These are phyloP conservation scores for Linaria vulgaris DNA, from an alignment of 257 asterid genomes.

Conservation along the genomic window DNA sequence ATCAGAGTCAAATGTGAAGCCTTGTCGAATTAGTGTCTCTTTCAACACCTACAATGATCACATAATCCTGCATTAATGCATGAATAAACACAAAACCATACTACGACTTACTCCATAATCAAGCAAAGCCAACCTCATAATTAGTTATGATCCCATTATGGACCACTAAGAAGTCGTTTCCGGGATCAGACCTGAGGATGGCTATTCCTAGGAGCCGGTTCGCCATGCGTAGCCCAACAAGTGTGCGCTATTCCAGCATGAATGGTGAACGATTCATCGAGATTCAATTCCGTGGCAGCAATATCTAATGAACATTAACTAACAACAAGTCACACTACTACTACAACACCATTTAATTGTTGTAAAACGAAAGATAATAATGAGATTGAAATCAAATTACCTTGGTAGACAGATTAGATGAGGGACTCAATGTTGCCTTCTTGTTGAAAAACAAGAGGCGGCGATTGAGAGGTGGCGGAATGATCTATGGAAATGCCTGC, in stretches of 20 bases:
- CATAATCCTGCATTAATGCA: constrained; percentile 17
- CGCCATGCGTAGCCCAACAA: constrained; percentile 99
- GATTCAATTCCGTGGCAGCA: constrained; percentile 63
- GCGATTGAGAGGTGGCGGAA: constrained; percentile 29
- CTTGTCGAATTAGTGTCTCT: constrained; percentile 89
- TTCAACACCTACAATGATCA: constrained; percentile 65
- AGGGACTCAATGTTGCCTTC: constrained; percentile 85
- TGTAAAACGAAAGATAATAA: no score
- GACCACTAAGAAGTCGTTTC: constrained; percentile 85
- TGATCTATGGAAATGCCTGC: constrained; percentile 75
- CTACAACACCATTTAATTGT: no score
- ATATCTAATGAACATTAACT: constrained; percentile 56
- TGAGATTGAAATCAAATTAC: constrained; percentile 23
- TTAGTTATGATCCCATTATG: constrained; percentile 96
- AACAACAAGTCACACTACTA: not conserved
- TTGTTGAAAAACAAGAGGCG: constrained; percentile 71
- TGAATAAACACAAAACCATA: not conserved
- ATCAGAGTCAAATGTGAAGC: constrained; percentile 87
- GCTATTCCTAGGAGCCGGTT: constrained; percentile 94
- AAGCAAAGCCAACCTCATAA: constrained; percentile 62
- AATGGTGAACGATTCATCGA: constrained; percentile 76
- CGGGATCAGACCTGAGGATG: constrained; percentile 92
- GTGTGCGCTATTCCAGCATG: constrained; percentile 99
- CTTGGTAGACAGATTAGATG: constrained; percentile 74
- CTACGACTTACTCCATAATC: no score